These are phyloP conservation scores for Suillus fuscotomentosus DNA, from an alignment of 768 basidiomycete species.

Conservation along the genomic window DNA sequence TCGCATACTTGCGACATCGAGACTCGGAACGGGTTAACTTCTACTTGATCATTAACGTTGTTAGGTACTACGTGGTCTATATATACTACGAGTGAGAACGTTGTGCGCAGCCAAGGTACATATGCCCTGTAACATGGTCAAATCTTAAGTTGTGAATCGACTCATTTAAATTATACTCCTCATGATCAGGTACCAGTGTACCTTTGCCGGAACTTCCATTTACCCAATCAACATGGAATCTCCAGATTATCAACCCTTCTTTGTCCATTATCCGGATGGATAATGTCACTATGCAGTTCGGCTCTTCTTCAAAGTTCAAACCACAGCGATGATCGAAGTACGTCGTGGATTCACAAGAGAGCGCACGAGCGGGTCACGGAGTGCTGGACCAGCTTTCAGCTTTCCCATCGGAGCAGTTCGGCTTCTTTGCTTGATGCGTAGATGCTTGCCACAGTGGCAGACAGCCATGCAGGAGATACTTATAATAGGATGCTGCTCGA, in stretches of 20 bases:
- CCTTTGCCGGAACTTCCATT: too few relatives aligned
- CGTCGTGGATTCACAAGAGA: constrained; percentile 8
- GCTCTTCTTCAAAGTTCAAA: constrained; percentile 20
- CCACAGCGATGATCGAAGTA: constrained; percentile 14
- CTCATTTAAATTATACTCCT: too few relatives aligned
- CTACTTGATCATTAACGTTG: not conserved
- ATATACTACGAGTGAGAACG: not conserved
- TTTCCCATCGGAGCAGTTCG: constrained; percentile 7
- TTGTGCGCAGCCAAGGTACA: not conserved
- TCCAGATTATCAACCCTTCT: too few relatives aligned
- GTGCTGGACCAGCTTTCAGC: constrained; percentile 11
- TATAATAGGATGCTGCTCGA: constrained; percentile 14
- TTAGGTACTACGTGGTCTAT: not conserved
- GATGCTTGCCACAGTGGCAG: constrained; percentile 22
- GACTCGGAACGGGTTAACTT: not conserved
- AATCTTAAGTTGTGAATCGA: not conserved
- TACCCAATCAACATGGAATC: too few relatives aligned
- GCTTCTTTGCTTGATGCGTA: not conserved
- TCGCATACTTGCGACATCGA: not conserved
- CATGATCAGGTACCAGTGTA: too few relatives aligned
- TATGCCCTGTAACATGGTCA: not conserved
- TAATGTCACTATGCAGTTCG: constrained; percentile 18
- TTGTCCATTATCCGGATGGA: constrained; percentile 1
- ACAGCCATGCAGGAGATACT: constrained; percentile 17
- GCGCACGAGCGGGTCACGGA: not conserved